Evolutionary conservation across 1,284 basidiomycete species (phyloP), one percentile per base, ranked within the genome.

Genomic region (Puccinia novopanici): DNA sequence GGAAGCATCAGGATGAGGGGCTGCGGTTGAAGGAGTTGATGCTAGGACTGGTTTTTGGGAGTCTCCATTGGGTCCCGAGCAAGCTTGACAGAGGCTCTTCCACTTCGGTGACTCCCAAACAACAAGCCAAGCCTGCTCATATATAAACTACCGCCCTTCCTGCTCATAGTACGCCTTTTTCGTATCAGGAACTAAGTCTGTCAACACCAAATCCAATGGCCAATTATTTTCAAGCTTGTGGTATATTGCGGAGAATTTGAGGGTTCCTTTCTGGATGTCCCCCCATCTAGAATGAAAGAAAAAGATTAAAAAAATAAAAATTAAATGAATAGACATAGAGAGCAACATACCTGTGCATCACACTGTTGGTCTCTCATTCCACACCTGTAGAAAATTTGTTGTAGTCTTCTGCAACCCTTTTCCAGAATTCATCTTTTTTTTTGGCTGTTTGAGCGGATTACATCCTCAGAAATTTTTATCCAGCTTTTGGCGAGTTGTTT

Each of bases 331-430:
- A 61, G 30, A 61, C 10, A 61, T 30, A 57, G 5, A 12, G 34
- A 30, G 15, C 17, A 61, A 61, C 57, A 9, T 61, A 61, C 57
- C 57, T 24, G 57, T 61, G 57, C 57, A 61, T 61, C 3, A 61
- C 24, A 30, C 15, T 61, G 34, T 24, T 27, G 6, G 5, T 24
- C 50, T 52, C 50, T 52, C 50, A 4, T 52, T 52, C 42, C 9
- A 52, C 17, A 12, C 50, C 50, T 12, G 12, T 22, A 19, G 19
- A 52, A 17, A 12, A 22, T 15, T 52, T 52, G 42, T 45, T 45
- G 50, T 15, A 52, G 19, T 52, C 50, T 22, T 52, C 19, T 8
- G 50, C n/a, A n/a, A n/a, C n/a, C n/a, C n/a, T n/a, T n/a, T n/a
- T n/a, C n/a, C n/a, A n/a, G n/a, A n/a, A n/a, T n/a, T n/a, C n/a